These are phyloP conservation scores for Camelina sativa DNA, from an alignment of 345 rosid genomes.

Conservation along the genomic window DNA sequence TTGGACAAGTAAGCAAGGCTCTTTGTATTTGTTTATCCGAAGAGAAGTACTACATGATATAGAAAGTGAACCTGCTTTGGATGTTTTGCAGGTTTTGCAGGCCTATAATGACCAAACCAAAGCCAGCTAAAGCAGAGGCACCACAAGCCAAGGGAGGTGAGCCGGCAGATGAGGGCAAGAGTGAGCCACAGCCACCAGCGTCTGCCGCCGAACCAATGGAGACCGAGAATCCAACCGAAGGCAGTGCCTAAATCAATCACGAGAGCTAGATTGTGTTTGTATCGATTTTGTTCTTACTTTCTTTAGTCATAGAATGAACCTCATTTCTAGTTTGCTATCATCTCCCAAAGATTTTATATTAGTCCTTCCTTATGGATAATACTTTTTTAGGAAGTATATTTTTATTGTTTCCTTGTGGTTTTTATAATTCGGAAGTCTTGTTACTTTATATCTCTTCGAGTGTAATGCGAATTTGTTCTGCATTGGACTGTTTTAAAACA, in stretches of 20 bases:
- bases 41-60: background rate
- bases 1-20: constrained; percentile 67
- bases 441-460: background rate
- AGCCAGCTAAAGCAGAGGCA: constrained; percentile 76
- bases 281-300: constrained; percentile 30
- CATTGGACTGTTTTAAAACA: background rate
- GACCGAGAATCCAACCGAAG: constrained; percentile 53
- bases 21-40: background rate
- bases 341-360: background rate
- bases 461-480: background rate
- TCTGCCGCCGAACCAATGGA: constrained; percentile 77
- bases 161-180: constrained; percentile 43
- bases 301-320: constrained; percentile 11
- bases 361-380: constrained; percentile 16
- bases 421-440: background rate
- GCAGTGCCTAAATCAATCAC: constrained; percentile 19
- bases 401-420: background rate
- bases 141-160: constrained; percentile 51
- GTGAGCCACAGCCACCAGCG: constrained; percentile 55
- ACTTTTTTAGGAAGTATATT: constrained; percentile 5
- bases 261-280: constrained; percentile 6
- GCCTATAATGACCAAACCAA: constrained; percentile 90
- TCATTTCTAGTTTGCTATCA: constrained; percentile 16
- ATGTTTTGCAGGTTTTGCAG: constrained; percentile 63
- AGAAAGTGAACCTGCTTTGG: constrained; percentile 9